Evolutionary conservation across 2,329 filamentous ascomycete genomes (phyloP).

Genomic region (Cladosporium sp.): DNA sequence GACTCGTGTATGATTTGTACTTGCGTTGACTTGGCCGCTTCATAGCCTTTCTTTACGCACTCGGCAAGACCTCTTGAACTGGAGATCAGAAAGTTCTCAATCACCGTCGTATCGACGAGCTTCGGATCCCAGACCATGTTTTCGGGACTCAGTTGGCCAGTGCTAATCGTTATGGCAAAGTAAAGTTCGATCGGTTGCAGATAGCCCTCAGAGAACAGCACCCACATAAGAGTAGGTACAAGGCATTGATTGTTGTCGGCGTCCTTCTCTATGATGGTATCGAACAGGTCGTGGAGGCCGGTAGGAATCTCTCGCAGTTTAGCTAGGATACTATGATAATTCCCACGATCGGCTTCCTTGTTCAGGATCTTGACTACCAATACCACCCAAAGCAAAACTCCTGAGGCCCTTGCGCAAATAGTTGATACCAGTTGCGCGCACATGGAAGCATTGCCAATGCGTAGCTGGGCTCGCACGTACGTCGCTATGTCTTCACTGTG

Average conservation of each 20-base stretch:
- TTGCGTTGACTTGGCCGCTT: not conserved
- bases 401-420: not conserved
- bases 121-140: not conserved
- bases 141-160: not conserved
- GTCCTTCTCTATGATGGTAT: not conserved
- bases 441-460: not conserved
- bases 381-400: not conserved
- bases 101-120: not conserved
- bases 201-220: not conserved
- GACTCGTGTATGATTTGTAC: conserved; percentile 10
- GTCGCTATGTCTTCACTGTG: not conserved
- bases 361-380: not conserved
- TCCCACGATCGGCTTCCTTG: not conserved
- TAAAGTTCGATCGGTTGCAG: not conserved
- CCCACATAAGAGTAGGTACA: not conserved
- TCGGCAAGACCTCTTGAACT: not conserved
- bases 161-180: not conserved
- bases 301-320: not conserved
- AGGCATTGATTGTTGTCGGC: not conserved
- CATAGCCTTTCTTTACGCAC: not conserved
- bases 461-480: not conserved
- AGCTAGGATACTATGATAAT: not conserved
- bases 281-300: not conserved
- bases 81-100: not conserved
- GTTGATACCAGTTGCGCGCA: not conserved